These are phyloP conservation scores for Larix kaempferi DNA, from an alignment of 75 land plant species.

Conservation along the genomic window DNA sequence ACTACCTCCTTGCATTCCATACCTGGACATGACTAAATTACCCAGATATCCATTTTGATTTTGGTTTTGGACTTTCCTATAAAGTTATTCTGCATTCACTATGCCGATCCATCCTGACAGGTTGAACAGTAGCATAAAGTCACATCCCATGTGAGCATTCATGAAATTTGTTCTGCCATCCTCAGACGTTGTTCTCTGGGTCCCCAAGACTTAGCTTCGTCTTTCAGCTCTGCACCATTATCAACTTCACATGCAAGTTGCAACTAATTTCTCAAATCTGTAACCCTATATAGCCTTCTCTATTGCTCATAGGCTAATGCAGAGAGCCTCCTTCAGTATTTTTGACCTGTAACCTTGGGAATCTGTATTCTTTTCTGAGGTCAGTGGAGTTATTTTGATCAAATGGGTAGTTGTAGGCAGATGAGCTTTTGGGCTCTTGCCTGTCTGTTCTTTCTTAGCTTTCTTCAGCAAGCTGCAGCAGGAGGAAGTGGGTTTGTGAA, in stretches of 20 bases:
- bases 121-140: neutral
- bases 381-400: neutral
- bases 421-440: constrained; percentile 1
- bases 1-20: no score
- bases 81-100: no score
- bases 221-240: no score
- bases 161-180: neutral
- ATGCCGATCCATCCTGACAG: no score
- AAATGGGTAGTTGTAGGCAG: neutral
- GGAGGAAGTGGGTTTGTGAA: constrained; percentile 26
- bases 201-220: neutral
- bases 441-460: neutral
- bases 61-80: no score
- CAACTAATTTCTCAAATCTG: neutral
- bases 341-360: neutral
- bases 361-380: neutral
- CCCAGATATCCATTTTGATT: no score
- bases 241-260: no score
- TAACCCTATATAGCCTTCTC: neutral
- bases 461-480: constrained; percentile 11
- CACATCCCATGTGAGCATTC: constrained; percentile 10
- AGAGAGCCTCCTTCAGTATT: neutral
- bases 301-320: neutral
- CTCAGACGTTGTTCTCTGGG: neutral
- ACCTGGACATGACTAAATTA: no score